These are phyloP conservation scores for Salmacisia buchloeana DNA, from an alignment of 1,284 basidiomycete species.

Conservation along the genomic window DNA sequence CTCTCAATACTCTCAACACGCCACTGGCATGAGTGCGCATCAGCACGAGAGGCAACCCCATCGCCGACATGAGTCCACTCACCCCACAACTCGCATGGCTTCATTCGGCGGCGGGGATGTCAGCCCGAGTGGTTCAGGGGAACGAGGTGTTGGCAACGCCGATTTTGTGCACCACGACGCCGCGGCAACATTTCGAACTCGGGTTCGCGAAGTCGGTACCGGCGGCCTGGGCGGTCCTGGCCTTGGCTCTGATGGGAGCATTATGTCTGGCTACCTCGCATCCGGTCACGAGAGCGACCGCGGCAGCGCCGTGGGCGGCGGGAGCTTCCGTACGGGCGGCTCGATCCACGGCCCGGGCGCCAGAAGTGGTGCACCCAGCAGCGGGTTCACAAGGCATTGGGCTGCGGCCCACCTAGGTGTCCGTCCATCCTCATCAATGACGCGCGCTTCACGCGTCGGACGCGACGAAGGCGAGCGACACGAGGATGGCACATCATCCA, in stretches of 20 bases:
- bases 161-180: no score
- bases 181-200: no score
- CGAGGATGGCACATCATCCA: conserved; percentile 23
- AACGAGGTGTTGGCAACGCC: not conserved
- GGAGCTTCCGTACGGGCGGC: no score
- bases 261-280: conserved; percentile 4
- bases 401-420: not conserved
- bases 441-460: not conserved
- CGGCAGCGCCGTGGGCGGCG: not conserved
- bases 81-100: not conserved
- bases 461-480: conserved; percentile 4
- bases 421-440: not conserved
- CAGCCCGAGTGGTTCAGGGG: not conserved
- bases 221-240: not conserved
- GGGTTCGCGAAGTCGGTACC: not conserved
- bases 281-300: conserved; percentile 2
- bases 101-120: not conserved
- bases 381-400: conserved; percentile 2
- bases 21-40: not conserved
- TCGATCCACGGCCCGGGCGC: no score
- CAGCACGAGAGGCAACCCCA: not conserved
- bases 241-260: conserved; percentile 5
- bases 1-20: no score
- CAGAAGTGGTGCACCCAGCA: not conserved
- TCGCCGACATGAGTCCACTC: not conserved